Conservation (phyloP, 176 grass and related monocot species). For the Themeda triandra region DNA sequence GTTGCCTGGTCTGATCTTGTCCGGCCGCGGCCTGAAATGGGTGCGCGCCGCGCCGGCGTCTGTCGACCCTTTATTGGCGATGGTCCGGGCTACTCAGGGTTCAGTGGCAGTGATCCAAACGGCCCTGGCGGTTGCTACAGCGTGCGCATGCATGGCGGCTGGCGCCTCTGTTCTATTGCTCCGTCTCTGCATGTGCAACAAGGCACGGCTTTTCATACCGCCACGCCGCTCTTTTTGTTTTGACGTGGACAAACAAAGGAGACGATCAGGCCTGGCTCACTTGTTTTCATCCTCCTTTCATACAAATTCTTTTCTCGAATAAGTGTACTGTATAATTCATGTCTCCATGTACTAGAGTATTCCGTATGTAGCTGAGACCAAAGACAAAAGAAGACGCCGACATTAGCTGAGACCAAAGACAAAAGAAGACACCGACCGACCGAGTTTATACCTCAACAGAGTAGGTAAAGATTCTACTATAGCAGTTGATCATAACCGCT, state of each 20-base stretch:
- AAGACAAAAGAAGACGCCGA: neutral
- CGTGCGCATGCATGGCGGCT: neutral
- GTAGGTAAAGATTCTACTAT: too few species aligned
- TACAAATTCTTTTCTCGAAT: too few species aligned
- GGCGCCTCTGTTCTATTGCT: neutral
- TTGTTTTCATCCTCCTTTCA: neutral
- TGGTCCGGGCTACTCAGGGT: neutral
- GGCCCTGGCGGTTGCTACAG: too few species aligned
- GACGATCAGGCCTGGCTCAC: neutral
- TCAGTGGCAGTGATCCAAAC: neutral
- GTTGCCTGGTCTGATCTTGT: neutral
- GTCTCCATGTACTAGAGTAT: too few species aligned
- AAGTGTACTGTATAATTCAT: too few species aligned
- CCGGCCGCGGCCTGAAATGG: neutral
- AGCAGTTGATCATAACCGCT: neutral
- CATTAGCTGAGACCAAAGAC: neutral
- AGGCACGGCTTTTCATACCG: neutral
- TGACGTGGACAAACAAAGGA: neutral
- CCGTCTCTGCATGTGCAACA: neutral
- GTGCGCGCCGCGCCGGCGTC: neutral
- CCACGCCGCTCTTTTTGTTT: slow-evolving; percentile 14
- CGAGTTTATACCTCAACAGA: neutral
- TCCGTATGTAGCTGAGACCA: neutral
- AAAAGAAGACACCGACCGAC: neutral
- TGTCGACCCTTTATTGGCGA: slow-evolving; percentile 5